These are phyloP conservation scores for Backusella psychrophila DNA, from an alignment of 192 early-diverging fungal species.

Conservation along the genomic window DNA sequence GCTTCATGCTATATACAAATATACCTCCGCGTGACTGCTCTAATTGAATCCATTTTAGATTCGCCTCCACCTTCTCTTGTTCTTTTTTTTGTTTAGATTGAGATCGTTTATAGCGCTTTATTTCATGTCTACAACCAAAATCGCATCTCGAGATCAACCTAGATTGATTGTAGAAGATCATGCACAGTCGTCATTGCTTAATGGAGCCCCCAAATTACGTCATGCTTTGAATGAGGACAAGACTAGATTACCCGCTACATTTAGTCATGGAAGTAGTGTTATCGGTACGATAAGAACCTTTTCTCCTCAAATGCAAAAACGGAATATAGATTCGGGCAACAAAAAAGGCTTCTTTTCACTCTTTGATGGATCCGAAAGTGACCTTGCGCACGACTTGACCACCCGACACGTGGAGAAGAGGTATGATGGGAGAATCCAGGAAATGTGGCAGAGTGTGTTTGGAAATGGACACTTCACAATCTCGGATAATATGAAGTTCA, in stretches of 20 bases:
- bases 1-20: no score
- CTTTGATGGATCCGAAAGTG: not conserved
- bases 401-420: slow-evolving; percentile 10
- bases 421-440: not conserved
- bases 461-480: slow-evolving; percentile 5
- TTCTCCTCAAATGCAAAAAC: not conserved
- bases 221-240: not conserved
- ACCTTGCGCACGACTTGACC: not conserved
- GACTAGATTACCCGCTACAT: not conserved
- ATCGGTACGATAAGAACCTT: not conserved
- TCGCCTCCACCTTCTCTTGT: not conserved
- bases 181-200: not conserved
- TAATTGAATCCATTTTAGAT: no score
- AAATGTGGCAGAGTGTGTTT: not conserved
- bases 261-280: not conserved
- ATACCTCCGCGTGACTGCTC: no score
- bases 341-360: not conserved
- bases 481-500: slow-evolving; percentile 52
- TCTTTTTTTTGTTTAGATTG: not conserved
- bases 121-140: not conserved
- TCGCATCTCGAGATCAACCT: not conserved
- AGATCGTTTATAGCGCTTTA: not conserved
- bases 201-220: not conserved
- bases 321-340: not conserved
- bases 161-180: not conserved